Conservation (phyloP, 192 early-diverging fungal genomes). For the Linnemannia exigua region DNA sequence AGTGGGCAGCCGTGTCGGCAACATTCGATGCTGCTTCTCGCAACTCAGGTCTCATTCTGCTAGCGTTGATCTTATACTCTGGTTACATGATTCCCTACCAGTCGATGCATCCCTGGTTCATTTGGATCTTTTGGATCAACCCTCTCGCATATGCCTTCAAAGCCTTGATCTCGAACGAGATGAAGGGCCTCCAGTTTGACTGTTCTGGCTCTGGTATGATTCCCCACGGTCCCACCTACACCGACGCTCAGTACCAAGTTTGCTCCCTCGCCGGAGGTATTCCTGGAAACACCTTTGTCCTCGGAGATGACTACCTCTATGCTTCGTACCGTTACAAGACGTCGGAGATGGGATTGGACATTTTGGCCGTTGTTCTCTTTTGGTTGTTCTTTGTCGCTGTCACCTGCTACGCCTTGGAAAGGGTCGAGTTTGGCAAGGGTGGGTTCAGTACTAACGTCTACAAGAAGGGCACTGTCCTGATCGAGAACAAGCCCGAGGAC, state of each 20-base stretch:
- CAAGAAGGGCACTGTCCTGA: constrained; percentile 48
- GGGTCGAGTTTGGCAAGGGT: constrained; percentile 70
- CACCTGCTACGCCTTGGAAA: constrained; percentile 68
- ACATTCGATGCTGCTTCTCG: constrained; percentile 68
- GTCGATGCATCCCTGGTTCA: constrained; percentile 75
- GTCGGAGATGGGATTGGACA: constrained; percentile 70
- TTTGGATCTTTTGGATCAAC: constrained; percentile 76
- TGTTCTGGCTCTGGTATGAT: constrained; percentile 53
- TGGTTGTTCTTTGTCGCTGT: constrained; percentile 59
- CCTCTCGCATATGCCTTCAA: constrained; percentile 72
- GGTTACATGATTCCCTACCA: constrained; percentile 74
- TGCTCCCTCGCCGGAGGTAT: constrained; percentile 77
- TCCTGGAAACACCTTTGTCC: constrained; percentile 68
- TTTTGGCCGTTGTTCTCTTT: constrained; percentile 69
- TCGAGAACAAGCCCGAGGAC: constrained; percentile 41
- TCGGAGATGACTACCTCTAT: constrained; percentile 72
- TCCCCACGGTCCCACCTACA: constrained; percentile 48
- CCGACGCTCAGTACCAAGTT: constrained; percentile 56
- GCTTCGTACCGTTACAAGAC: constrained; percentile 69
- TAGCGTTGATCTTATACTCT: constrained; percentile 67
- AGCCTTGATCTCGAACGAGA: constrained; percentile 73
- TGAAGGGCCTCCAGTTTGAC: constrained; percentile 63
- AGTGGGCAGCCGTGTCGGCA: constrained; percentile 63
- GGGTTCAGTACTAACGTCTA: constrained; percentile 68
- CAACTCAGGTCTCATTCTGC: constrained; percentile 64